Evolutionary conservation across 805 yeast genomes (phyloP).

Genomic region (Starmerella bacillaris): DNA sequence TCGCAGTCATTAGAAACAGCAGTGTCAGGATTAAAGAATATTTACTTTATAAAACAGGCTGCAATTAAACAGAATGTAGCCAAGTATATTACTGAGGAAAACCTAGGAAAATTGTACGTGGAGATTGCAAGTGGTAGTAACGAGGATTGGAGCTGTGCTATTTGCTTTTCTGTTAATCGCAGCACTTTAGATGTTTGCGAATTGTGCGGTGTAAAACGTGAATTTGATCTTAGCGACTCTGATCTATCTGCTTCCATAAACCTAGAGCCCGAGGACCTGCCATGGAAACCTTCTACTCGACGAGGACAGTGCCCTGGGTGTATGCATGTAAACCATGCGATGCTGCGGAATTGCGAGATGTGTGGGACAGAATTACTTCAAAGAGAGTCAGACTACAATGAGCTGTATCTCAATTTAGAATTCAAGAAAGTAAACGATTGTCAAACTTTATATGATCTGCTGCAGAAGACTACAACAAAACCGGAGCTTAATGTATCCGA

Average conservation of each 20-base stretch:
- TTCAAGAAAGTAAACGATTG: conserved; percentile 30
- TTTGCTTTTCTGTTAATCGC: conserved; percentile 56
- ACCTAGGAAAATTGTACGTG: conserved; percentile 26
- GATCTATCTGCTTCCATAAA: conserved; percentile 4
- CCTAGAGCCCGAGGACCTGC: neutral
- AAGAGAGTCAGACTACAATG: conserved; percentile 14
- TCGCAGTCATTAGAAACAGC: conserved; percentile 19
- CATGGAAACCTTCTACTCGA: neutral
- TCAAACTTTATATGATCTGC: neutral
- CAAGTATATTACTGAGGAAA: conserved; percentile 44
- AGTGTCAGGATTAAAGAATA: neutral
- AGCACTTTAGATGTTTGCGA: conserved; percentile 31
- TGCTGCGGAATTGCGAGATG: conserved; percentile 62
- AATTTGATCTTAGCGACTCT: conserved; percentile 25
- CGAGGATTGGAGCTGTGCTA: conserved; percentile 66
- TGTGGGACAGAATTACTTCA: conserved; percentile 46
- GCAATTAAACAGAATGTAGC: neutral
- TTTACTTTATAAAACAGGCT: neutral
- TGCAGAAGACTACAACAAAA: neutral
- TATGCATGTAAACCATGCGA: conserved; percentile 71
- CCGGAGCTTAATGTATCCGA: neutral
- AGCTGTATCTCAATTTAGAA: conserved; percentile 37
- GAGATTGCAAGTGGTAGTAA: conserved; percentile 2
- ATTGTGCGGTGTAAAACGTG: conserved; percentile 44
- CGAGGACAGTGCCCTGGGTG: conserved; percentile 35